These are phyloP conservation scores for Fusarium pilosicola DNA, from an alignment of 2,329 filamentous ascomycete species.

Conservation along the genomic window DNA sequence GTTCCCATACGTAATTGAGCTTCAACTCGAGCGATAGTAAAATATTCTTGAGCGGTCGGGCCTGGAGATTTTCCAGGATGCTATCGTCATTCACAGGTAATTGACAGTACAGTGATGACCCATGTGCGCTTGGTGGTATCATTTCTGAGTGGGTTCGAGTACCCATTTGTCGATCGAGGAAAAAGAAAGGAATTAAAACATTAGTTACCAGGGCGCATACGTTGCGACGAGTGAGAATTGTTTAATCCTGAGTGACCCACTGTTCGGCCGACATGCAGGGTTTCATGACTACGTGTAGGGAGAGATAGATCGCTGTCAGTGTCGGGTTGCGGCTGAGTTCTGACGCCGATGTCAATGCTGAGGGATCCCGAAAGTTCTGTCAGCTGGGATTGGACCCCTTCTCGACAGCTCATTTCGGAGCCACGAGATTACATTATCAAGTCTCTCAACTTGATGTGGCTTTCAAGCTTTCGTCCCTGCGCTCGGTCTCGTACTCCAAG, in stretches of 20 bases:
- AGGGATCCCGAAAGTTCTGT: background rate
- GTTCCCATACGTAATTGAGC: no score
- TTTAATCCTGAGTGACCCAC: background rate
- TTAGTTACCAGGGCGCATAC: background rate
- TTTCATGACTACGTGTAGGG: background rate
- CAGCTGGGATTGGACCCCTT: no score
- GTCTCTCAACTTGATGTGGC: background rate
- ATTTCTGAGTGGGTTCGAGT: background rate
- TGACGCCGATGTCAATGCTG: background rate
- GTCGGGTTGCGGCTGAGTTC: background rate
- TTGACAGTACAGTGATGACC: background rate
- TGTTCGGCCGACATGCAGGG: background rate
- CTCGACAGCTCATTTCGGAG: background rate
- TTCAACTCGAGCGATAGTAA: no score
- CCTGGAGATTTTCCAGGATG: no score
- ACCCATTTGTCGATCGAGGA: background rate
- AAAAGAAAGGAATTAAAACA: background rate
- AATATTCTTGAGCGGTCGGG: no score
- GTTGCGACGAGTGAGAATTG: background rate
- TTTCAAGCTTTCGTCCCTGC: background rate
- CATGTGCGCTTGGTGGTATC: background rate
- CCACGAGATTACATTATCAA: background rate
- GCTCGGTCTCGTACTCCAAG: background rate
- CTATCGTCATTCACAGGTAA: background rate
- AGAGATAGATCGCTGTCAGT: background rate